Conservation (phyloP, 2,329 filamentous ascomycete genomes). For the Ascochyta lentis region DNA sequence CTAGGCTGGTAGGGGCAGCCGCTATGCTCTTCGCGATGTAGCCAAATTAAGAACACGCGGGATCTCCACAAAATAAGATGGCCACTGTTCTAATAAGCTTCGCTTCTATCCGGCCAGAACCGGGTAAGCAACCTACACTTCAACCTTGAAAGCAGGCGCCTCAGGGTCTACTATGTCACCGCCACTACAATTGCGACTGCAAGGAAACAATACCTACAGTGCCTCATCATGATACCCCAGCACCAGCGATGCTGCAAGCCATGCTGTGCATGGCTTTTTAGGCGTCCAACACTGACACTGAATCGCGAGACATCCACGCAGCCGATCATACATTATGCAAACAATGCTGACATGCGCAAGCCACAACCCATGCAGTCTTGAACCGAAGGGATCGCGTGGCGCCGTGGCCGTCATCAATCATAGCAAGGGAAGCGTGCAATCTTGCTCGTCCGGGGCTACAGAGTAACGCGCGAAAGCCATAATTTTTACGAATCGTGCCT, state of each 20-base stretch:
- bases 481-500: not conserved
- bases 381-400: not conserved
- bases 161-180: not conserved
- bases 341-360: not conserved
- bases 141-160: conserved; percentile 5
- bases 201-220: not conserved
- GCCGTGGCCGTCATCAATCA: conserved; percentile 1
- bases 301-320: not conserved
- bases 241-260: not conserved
- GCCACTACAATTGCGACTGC: not conserved
- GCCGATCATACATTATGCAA: not conserved
- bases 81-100: not conserved
- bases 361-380: not conserved
- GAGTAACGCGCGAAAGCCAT: not conserved
- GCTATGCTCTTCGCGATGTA: conserved; percentile 12
- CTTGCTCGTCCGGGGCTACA: not conserved
- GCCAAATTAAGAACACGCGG: conserved; percentile 7
- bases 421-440: not conserved
- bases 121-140: not conserved
- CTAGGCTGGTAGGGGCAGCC: conserved; percentile 5
- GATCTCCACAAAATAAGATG: conserved; percentile 9
- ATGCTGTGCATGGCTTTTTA: not conserved
- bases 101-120: too few relatives aligned
- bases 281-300: not conserved
- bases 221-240: not conserved